Percentiles rank a stretch among this genome's conserved stretches.
Conservation (phyloP, 1,284 basidiomycete genomes). For the Marasmius tenuissimus region DNA sequence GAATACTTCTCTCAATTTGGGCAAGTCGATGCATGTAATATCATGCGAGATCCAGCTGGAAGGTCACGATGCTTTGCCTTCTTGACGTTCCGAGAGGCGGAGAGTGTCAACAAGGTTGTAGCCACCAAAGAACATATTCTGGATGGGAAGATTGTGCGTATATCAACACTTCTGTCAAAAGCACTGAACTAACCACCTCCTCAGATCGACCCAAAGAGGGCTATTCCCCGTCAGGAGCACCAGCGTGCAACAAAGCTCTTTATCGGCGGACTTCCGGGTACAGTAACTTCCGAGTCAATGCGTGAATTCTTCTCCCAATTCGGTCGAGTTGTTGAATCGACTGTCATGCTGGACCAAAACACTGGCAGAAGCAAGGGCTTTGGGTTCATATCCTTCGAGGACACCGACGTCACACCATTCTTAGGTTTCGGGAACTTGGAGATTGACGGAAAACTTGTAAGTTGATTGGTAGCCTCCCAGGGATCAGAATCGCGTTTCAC, state of each 20-base stretch:
- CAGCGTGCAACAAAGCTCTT: slow-evolving; percentile 92
- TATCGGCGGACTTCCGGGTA: slow-evolving; percentile 91
- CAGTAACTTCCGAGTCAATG: slow-evolving; percentile 93
- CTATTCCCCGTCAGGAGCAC: slow-evolving; percentile 94
- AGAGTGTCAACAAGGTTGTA: slow-evolving; percentile 89
- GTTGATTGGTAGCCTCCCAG: slow-evolving; percentile 24
- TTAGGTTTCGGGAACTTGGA: slow-evolving; percentile 84
- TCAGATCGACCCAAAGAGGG: slow-evolving; percentile 98
- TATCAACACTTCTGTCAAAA: slow-evolving; percentile 3
- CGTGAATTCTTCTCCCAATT: slow-evolving; percentile 88
- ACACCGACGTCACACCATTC: slow-evolving; percentile 82
- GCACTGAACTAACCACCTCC: slow-evolving; percentile 4
- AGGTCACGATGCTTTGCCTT: slow-evolving; percentile 94
- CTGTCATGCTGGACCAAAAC: slow-evolving; percentile 98
- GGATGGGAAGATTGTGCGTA: slow-evolving; percentile 89
- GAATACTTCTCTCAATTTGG: slow-evolving; percentile 91
- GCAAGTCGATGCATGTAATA: slow-evolving; percentile 88
- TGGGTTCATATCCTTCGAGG: slow-evolving; percentile 96
- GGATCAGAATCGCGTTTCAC: slow-evolving; percentile 4
- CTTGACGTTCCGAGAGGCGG: slow-evolving; percentile 86
- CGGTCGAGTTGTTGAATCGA: slow-evolving; percentile 94
- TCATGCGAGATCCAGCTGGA: slow-evolving; percentile 92
- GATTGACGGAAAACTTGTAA: slow-evolving; percentile 88
- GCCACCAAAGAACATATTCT: slow-evolving; percentile 79
- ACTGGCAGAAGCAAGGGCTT: slow-evolving; percentile 96